A percentile compares a stretch with the other conserved stretches of the same genome.
These are phyloP conservation scores for Alnus glutinosa DNA, from an alignment of 306 rosid species.

Conservation along the genomic window DNA sequence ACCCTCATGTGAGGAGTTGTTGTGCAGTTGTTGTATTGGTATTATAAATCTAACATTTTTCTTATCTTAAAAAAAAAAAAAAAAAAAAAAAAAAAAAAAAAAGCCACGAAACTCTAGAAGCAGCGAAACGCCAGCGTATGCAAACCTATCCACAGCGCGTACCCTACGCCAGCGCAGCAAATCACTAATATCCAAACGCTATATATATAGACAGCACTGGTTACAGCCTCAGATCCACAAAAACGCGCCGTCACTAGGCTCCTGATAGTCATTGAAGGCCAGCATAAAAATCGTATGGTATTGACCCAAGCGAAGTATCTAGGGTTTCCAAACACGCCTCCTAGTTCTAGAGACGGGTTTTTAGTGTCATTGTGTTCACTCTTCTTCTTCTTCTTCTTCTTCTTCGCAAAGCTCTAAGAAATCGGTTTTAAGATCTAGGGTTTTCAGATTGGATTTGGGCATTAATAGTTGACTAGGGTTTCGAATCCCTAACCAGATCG, in stretches of 20 bases:
- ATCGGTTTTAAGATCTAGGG: not conserved
- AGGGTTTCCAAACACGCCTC: not conserved
- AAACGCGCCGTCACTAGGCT: not conserved
- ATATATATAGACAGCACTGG: not conserved
- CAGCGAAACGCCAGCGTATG: not conserved
- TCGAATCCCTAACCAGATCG: not conserved
- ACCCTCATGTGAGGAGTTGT: too few relatives aligned
- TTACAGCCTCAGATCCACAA: not conserved
- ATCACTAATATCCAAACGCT: not conserved
- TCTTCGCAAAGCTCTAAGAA: not conserved
- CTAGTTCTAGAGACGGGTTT: not conserved
- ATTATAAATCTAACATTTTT: too few relatives aligned
- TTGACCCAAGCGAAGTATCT: not conserved
- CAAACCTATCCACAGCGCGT: not conserved
- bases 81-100: too few relatives aligned
- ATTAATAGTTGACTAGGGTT: slow-evolving; percentile 16
- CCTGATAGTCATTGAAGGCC: not conserved
- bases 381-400: not conserved
- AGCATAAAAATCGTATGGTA: not conserved
- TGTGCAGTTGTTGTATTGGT: too few relatives aligned
- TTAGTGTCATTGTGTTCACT: not conserved
- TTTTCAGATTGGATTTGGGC: slow-evolving; percentile 11
- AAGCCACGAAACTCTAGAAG: not conserved
- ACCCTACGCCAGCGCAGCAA: not conserved
- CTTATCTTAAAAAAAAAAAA: too few relatives aligned